phyloP scores from a whole-genome alignment of 2,329 filamentous ascomycete species.

The Ciborinia camelliae region DNA sequence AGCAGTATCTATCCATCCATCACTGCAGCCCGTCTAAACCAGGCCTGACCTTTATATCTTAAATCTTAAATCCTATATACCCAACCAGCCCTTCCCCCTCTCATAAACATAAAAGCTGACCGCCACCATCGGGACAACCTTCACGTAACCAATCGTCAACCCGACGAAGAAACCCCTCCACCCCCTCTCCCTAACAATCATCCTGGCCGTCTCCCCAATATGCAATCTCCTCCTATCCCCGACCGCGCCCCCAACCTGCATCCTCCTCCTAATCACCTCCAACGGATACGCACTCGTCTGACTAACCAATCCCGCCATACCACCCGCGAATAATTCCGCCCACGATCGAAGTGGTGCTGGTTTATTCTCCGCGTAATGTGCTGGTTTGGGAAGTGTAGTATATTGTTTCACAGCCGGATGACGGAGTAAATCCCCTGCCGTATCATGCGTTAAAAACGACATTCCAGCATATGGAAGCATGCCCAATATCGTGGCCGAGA shows the following conservation, averaged over 20 bases:
- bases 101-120: conserved; percentile 65
- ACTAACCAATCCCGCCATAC: conserved; percentile 80
- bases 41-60: too few species aligned
- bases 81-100: conserved; percentile 59
- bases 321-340: conserved; percentile 82
- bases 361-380: conserved; percentile 54
- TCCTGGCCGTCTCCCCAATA: conserved; percentile 72
- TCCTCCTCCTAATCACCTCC: conserved; percentile 84
- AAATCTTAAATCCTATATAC: conserved; percentile 54
- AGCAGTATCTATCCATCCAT: too few species aligned
- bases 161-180: conserved; percentile 86
- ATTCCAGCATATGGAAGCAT: conserved; percentile 97
- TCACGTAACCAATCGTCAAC: conserved; percentile 89
- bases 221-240: conserved; percentile 79
- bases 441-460: conserved; percentile 94
- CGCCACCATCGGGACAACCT: conserved; percentile 86
- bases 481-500: conserved; percentile 82
- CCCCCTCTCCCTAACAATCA: conserved; percentile 74
- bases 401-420: conserved; percentile 62
- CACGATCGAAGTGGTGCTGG: conserved; percentile 73
- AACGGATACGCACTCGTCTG: conserved; percentile 93
- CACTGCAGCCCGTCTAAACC: too few species aligned
- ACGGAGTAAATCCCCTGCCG: conserved; percentile 78
- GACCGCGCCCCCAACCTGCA: conserved; percentile 95
- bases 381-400: conserved; percentile 68